phyloP scores from a whole-genome alignment of 2,329 filamentous ascomycete genomes.

The Monosporascus sp. region DNA sequence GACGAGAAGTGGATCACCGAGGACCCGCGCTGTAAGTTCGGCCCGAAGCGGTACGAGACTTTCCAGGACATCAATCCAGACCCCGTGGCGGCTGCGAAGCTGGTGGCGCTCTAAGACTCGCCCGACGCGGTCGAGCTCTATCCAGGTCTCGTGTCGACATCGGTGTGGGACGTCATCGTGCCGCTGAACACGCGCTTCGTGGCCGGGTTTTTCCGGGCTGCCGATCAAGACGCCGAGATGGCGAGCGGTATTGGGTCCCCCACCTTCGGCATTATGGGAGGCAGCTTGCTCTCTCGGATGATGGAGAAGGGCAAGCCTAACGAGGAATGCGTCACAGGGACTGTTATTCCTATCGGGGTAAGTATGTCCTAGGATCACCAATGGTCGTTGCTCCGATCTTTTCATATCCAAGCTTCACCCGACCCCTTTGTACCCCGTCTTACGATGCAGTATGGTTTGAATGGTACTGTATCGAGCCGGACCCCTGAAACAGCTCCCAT shows the following conservation, averaged over 20 bases:
- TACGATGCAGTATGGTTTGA: too few species aligned
- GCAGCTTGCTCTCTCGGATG: slow-evolving; percentile 22
- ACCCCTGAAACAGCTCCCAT: too few species aligned
- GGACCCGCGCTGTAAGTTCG: slow-evolving; percentile 30
- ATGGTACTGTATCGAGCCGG: too few species aligned
- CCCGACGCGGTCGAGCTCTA: slow-evolving; percentile 52
- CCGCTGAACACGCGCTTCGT: too few species aligned
- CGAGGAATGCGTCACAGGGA: slow-evolving; percentile 50
- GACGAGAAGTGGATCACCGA: slow-evolving; percentile 41
- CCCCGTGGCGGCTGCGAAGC: slow-evolving; percentile 36
- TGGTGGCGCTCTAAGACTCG: slow-evolving; percentile 42
- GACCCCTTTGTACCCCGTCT: too few species aligned
- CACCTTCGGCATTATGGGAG: slow-evolving; percentile 27
- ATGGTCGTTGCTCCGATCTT: too few species aligned
- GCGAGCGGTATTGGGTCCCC: slow-evolving; percentile 36
- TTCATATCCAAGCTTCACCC: too few species aligned
- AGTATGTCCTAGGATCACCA: slow-evolving; percentile 18
- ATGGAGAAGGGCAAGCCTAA: slow-evolving; percentile 46
- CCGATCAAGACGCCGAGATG: slow-evolving; percentile 4
- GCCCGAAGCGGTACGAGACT: slow-evolving; percentile 40
- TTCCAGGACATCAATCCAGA: slow-evolving; percentile 45
- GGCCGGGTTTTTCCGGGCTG: too few species aligned
- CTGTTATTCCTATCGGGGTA: slow-evolving; percentile 46
- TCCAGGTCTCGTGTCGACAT: slow-evolving; percentile 42
- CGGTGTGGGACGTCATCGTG: too few species aligned